Percentiles rank a stretch among this genome's conserved stretches.
Conservation (phyloP, 805 yeast species). For the Saturnispora halmiae region DNA sequence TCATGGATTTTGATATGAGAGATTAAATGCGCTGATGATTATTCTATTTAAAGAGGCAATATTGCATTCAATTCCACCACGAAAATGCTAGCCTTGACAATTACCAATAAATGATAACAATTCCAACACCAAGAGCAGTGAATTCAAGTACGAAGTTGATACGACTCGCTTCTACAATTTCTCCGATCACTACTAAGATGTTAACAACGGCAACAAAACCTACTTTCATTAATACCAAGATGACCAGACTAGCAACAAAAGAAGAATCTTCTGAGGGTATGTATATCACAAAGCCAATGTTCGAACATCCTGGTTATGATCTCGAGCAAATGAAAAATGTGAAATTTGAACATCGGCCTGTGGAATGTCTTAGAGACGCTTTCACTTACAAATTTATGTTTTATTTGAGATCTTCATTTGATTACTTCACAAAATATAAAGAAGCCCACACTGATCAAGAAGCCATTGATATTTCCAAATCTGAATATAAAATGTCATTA, state of each 20-base stretch:
- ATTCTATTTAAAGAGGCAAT: too few relatives aligned
- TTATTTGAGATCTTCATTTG: slow-evolving; percentile 44
- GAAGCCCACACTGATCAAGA: slow-evolving; percentile 38
- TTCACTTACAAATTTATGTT: slow-evolving; percentile 42
- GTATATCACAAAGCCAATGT: slow-evolving; percentile 27
- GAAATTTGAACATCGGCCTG: slow-evolving; percentile 42
- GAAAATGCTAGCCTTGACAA: too few relatives aligned
- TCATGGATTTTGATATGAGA: too few relatives aligned
- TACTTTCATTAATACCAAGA: slow-evolving; percentile 11
- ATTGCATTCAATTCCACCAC: too few relatives aligned
- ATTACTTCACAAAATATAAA: slow-evolving; percentile 53
- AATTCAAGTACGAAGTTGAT: background rate
- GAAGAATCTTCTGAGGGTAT: slow-evolving; percentile 13
- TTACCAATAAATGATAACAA: background rate
- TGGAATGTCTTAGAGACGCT: slow-evolving; percentile 39
- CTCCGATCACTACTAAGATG: background rate
- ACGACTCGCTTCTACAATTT: background rate
- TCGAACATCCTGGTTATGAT: slow-evolving; percentile 37
- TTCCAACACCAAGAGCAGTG: background rate
- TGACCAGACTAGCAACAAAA: slow-evolving; percentile 12
- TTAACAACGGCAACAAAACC: background rate
- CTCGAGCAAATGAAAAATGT: slow-evolving; percentile 33
- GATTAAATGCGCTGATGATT: too few relatives aligned
- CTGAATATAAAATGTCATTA: slow-evolving; percentile 45
- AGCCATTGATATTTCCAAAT: slow-evolving; percentile 18